Evolutionary conservation across 2,329 filamentous ascomycete species (phyloP), one percentile per base, ranked within the genome.

Genomic region (Tolypocladium endophyticum): DNA sequence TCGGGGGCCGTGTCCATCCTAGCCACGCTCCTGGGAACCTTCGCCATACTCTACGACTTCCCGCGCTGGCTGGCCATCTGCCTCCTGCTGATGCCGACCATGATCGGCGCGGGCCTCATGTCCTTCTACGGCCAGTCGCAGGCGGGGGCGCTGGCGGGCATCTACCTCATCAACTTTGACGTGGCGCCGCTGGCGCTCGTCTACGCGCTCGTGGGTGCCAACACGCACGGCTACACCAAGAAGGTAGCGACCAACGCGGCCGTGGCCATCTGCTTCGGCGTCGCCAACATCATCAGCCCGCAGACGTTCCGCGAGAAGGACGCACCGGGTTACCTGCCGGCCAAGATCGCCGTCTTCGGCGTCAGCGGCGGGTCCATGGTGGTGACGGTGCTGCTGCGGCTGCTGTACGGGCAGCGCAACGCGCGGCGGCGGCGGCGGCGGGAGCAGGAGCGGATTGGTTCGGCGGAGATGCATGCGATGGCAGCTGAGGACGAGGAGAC

Each of bases 121-220:
- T 67, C 67, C 11, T 68, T 69, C 53, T 66, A 63, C 55, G 62
- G 61, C 20, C 57, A 59, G 7, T 63, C 62, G 39, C 60, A 62
- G 54, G 65, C 62, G 3, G 80, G 79, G 1, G 64, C 64, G 20
- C 65, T 67, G n/a, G 65, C 63, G 5, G 67, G 67, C 33, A 67
- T 69, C 52, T 69, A 69, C 59, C 62, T 69, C 36, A 64, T 69
- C 57, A 74, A 79, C 0, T 70, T 77, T 2, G 82, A 76, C 61
- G 80, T 84, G 6, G 75, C 77, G 3, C 78, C 79, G 18, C 70
- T 84, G n/a, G 80, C 82, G 0, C 70, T 83, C 7, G 76, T 79
- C 1, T 73, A 83, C 35, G 80, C 80, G 59, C 72, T 81, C 64
- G 77, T 78, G 3, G 76, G 78, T 4, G 72, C 75, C 38, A 81